phyloP scores from a whole-genome alignment of 148 eudicot species.

The Fagopyrum esculentum region DNA sequence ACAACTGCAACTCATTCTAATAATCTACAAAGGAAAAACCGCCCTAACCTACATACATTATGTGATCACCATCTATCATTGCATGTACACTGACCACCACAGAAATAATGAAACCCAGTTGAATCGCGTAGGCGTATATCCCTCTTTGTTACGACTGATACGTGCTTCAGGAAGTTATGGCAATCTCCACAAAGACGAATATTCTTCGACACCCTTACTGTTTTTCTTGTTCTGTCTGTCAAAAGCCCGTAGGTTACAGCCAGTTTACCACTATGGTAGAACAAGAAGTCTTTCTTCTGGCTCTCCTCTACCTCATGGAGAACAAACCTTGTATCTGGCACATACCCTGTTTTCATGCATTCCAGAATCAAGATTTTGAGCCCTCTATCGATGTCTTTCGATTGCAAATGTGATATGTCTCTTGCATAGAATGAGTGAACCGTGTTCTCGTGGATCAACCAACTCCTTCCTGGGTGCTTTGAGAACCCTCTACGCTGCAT shows the following conservation, averaged over 20 bases:
- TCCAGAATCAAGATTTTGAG: slow-evolving; percentile 61
- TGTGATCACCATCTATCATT: slow-evolving; percentile 46
- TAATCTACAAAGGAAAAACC: background rate
- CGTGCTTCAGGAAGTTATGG: slow-evolving; percentile 74
- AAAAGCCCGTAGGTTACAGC: slow-evolving; percentile 66
- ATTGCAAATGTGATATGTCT: slow-evolving; percentile 56
- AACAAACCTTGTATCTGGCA: slow-evolving; percentile 90
- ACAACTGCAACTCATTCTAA: slow-evolving; percentile 9
- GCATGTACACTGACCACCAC: slow-evolving; percentile 69
- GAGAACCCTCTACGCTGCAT: slow-evolving; percentile 61
- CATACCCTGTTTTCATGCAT: slow-evolving; percentile 71
- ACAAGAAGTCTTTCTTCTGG: slow-evolving; percentile 74
- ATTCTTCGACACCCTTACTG: slow-evolving; percentile 64
- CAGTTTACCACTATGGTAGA: slow-evolving; percentile 83
- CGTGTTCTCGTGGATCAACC: slow-evolving; percentile 53
- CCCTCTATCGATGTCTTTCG: slow-evolving; percentile 65
- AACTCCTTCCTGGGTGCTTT: slow-evolving; percentile 68
- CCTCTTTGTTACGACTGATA: slow-evolving; percentile 61
- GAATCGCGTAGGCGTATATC: slow-evolving; percentile 66
- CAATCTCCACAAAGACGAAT: slow-evolving; percentile 82
- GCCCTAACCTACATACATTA: slow-evolving; percentile 2
- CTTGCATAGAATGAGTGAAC: slow-evolving; percentile 70
- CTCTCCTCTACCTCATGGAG: slow-evolving; percentile 92
- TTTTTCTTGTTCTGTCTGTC: slow-evolving; percentile 37
- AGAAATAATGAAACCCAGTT: slow-evolving; percentile 77